Evolutionary conservation across 2,329 filamentous ascomycete genomes (phyloP), one percentile per base, ranked within the genome.

Genomic region (Fusarium hostae): DNA sequence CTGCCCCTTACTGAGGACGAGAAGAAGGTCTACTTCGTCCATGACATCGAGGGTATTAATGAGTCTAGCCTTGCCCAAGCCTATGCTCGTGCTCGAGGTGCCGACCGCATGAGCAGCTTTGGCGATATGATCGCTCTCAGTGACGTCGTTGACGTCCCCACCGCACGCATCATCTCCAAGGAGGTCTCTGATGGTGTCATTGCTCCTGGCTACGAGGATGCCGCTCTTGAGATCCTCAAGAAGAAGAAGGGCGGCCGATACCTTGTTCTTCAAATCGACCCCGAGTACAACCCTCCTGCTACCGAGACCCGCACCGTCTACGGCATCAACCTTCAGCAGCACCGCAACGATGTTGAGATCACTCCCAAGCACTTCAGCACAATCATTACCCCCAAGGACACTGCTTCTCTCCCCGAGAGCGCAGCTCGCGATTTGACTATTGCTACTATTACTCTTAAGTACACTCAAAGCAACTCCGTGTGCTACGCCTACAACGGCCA

Each of bases 201-300:
- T 78, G 96, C 96, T 39, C 94, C 96, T 39, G 92, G 90, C 30
- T 99, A 96, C 82, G 89, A 93, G 70, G 88, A 90, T 37, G 94
- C 93, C 71, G 96, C 96, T 22, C 89, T 98, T 22, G 94, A 93
- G 78, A 94, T 99, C 69, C 89, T 99, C 72, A 92, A 90, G 84
- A 98, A 97, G 90, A 99, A 99, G 89, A 99, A 99, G 88, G 95
- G 92, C 59, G 96, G 96, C 79, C 97, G 94, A 82, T 99, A 98
- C 86, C 90, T 98, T 50, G 93, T 98, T 50, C 91, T 98, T 44
- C 91, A 98, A 84, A 98, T 99, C 85, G 94, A 99, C 80, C 90
- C 93, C 57, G 89, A 92, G 75, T 98, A 95, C 84, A 88, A 89
- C 71, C 95, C 96, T 9, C 88, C 90, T 74, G 89, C 94, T 81